Conservation (phyloP, 2,329 filamentous ascomycete genomes). For the Diplocarpon rosae region DNA sequence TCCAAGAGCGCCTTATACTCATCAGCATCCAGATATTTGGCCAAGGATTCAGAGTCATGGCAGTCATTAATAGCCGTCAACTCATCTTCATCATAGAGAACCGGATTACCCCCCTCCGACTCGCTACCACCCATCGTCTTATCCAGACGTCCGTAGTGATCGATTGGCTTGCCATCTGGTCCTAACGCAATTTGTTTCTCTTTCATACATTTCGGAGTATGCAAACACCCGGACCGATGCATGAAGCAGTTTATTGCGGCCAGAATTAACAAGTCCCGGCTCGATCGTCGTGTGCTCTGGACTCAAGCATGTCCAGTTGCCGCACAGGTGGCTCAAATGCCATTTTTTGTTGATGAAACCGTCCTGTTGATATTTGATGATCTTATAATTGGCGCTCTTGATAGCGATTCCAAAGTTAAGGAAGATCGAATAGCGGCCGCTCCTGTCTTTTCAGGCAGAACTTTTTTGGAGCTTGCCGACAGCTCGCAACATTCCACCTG, state of each 20-base stretch:
- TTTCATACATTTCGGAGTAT: constrained; percentile 21
- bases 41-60: too few species aligned
- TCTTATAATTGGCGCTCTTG: constrained; percentile 5
- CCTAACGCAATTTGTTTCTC: constrained; percentile 17
- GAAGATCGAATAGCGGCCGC: too few species aligned
- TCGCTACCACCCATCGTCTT: too few species aligned
- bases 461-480: constrained; percentile 12
- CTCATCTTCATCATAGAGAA: too few species aligned
- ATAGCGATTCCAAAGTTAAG: too few species aligned
- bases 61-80: too few species aligned
- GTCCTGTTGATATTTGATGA: constrained; percentile 17
- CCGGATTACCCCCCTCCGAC: too few species aligned
- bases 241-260: constrained; percentile 24
- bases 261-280: constrained; percentile 16
- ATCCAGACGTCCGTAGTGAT: too few species aligned
- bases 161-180: constrained; percentile 11
- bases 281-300: constrained; percentile 23
- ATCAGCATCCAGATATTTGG: too few species aligned
- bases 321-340: constrained; percentile 26
- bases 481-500: constrained; percentile 7
- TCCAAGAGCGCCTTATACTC: too few species aligned
- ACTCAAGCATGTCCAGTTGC: constrained; percentile 28
- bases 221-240: constrained; percentile 17
- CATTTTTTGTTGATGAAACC: constrained; percentile 23
- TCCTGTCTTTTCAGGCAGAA: constrained; percentile 2